Percentiles rank a stretch among this genome's conserved stretches.
These are phyloP conservation scores for Buxus sempervirens DNA, from an alignment of 164 flowering plant species.

Conservation along the genomic window DNA sequence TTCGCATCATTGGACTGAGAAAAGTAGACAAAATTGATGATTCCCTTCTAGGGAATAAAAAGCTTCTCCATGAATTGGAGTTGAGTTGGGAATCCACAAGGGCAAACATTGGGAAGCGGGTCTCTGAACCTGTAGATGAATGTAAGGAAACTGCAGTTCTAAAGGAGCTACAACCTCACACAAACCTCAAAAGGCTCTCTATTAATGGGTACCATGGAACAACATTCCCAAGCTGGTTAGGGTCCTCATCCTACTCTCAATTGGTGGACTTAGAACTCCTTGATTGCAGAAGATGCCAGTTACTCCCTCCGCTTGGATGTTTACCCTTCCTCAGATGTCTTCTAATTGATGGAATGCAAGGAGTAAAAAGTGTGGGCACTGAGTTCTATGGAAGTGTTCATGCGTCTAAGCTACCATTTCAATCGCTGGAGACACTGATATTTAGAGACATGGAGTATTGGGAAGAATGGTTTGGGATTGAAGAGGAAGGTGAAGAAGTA, in stretches of 20 bases:
- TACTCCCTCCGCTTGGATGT: constrained; percentile 29
- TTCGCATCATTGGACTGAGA: constrained; percentile 19
- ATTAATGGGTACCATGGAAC: constrained; percentile 20
- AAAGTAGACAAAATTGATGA: not conserved
- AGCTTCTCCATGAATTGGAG: constrained; percentile 10
- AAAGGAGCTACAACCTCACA: constrained; percentile 25
- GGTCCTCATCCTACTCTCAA: constrained; percentile 11
- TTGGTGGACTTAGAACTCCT: constrained; percentile 3
- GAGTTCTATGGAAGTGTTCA: constrained; percentile 18
- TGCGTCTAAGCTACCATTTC: constrained; percentile 11
- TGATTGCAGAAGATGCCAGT: constrained; percentile 10
- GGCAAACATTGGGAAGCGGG: too few species aligned
- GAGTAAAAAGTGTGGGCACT: constrained; percentile 8
- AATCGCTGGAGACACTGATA: constrained; percentile 10
- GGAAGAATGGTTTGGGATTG: constrained; percentile 17
- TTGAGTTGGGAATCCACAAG: constrained; percentile 19
- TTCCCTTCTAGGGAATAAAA: constrained; percentile 21
- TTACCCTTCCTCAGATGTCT: constrained; percentile 24
- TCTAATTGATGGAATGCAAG: not conserved
- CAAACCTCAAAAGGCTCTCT: constrained; percentile 4
- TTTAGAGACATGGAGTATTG: constrained; percentile 18
- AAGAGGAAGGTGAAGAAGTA: not conserved
- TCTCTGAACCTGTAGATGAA: too few species aligned
- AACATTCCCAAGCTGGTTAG: constrained; percentile 31
- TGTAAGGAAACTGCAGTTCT: constrained; percentile 11